phyloP scores from a whole-genome alignment of 306 rosid genomes.

The Castanea sativa region DNA sequence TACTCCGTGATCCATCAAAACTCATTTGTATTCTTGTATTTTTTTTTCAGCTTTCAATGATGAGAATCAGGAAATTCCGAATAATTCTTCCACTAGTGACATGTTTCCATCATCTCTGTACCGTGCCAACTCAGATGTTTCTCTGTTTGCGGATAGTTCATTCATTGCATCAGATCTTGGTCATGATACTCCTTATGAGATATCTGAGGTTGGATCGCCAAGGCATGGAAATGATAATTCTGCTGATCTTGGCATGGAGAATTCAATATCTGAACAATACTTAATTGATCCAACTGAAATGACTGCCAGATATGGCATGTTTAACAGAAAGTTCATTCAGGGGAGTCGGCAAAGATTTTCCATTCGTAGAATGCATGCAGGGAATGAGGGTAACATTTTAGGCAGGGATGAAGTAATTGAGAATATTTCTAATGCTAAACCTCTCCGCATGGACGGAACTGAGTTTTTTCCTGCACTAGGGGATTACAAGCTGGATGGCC shows the following conservation, averaged over 20 bases:
- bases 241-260: slow-evolving; percentile 41
- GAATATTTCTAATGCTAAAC: slow-evolving; percentile 30
- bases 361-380: slow-evolving; percentile 17
- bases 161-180: slow-evolving; percentile 51
- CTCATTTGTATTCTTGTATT: slow-evolving; percentile 16
- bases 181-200: slow-evolving; percentile 51
- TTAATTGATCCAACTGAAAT: slow-evolving; percentile 30
- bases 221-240: slow-evolving; percentile 33
- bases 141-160: slow-evolving; percentile 39
- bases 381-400: background rate
- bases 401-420: slow-evolving; percentile 29
- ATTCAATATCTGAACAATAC: slow-evolving; percentile 34
- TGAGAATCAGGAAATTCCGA: slow-evolving; percentile 39
- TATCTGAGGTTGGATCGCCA: slow-evolving; percentile 60
- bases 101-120: slow-evolving; percentile 31
- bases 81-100: slow-evolving; percentile 41
- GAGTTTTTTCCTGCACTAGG: slow-evolving; percentile 39
- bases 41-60: slow-evolving; percentile 62
- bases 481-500: slow-evolving; percentile 36
- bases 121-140: slow-evolving; percentile 44
- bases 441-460: slow-evolving; percentile 64
- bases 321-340: slow-evolving; percentile 29
- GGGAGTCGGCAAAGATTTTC: slow-evolving; percentile 28
- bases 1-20: slow-evolving; percentile 1
- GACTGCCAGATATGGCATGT: slow-evolving; percentile 26